These are phyloP conservation scores for Canna indica DNA, from an alignment of 176 grass and related monocot species.

Conservation along the genomic window DNA sequence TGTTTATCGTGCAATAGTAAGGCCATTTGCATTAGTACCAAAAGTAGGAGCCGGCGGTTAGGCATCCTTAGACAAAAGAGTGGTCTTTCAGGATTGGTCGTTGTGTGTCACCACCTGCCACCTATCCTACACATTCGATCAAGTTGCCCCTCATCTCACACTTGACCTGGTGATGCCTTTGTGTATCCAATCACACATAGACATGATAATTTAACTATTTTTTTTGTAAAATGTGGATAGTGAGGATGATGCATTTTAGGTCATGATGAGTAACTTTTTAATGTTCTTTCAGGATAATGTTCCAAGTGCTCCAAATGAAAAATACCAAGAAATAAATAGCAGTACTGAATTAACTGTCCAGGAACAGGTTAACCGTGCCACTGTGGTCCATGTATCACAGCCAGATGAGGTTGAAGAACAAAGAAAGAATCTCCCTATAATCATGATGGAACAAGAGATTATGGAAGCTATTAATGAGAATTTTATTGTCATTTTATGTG, in stretches of 20 bases:
- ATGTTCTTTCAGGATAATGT: slow-evolving; percentile 37
- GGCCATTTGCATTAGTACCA: not conserved
- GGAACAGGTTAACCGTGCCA: slow-evolving; percentile 34
- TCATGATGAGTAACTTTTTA: not conserved
- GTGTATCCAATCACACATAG: not conserved
- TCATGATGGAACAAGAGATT: slow-evolving; percentile 99
- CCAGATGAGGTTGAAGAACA: slow-evolving; percentile 66
- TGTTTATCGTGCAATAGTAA: too few species aligned
- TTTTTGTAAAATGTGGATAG: not conserved
- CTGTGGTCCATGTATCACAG: slow-evolving; percentile 71
- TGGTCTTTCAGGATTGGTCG: not conserved
- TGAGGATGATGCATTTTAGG: not conserved
- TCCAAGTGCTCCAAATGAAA: slow-evolving; percentile 6
- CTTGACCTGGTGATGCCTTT: not conserved
- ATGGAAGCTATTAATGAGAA: slow-evolving; percentile 99
- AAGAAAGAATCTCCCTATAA: slow-evolving; percentile 89
- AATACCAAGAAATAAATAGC: slow-evolving; percentile 5
- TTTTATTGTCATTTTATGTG: slow-evolving; percentile 78
- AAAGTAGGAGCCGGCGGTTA: not conserved
- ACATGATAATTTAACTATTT: too few species aligned
- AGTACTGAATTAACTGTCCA: not conserved
- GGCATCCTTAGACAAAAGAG: too few species aligned
- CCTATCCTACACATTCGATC: not conserved
- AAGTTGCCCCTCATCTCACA: too few species aligned
- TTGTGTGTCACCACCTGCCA: not conserved